A percentile compares a stretch with the other conserved stretches of the same genome.
These are phyloP conservation scores for Nelumbo lutea DNA, from an alignment of 164 flowering plant genomes.

Conservation along the genomic window DNA sequence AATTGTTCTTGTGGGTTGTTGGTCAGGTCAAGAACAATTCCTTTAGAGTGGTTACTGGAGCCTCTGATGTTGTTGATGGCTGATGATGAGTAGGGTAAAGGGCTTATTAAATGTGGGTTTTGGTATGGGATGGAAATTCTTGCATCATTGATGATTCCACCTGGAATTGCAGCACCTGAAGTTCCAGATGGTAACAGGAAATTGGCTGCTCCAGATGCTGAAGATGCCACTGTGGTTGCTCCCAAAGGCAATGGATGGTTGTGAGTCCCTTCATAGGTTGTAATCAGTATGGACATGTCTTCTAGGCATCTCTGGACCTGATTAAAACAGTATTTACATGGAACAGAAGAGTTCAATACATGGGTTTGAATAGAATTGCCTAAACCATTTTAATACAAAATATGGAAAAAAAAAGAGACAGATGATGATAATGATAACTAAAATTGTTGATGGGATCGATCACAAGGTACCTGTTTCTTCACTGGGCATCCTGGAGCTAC, in stretches of 20 bases:
- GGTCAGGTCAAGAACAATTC: constrained; percentile 46
- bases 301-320: constrained; percentile 74
- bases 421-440: too few species aligned
- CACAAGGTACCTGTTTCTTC: constrained; percentile 51
- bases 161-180: constrained; percentile 22
- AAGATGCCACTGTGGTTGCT: constrained; percentile 67
- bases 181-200: constrained; percentile 29
- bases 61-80: constrained; percentile 19
- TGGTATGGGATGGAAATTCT: constrained; percentile 13
- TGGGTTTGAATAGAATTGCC: neutral
- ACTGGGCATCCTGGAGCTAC: constrained; percentile 74
- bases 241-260: constrained; percentile 74
- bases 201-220: constrained; percentile 39
- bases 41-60: constrained; percentile 37
- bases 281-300: constrained; percentile 70
- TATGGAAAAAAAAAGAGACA: too few species aligned
- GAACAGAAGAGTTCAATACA: neutral
- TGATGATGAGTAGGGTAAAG: constrained; percentile 9
- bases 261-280: constrained; percentile 75
- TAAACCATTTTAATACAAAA: neutral
- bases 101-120: constrained; percentile 7
- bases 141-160: constrained; percentile 7
- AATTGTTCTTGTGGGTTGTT: neutral
- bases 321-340: neutral
- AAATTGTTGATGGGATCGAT: too few species aligned